Evolutionary conservation across 306 rosid genomes (phyloP).

Genomic region (Quercus alba): DNA sequence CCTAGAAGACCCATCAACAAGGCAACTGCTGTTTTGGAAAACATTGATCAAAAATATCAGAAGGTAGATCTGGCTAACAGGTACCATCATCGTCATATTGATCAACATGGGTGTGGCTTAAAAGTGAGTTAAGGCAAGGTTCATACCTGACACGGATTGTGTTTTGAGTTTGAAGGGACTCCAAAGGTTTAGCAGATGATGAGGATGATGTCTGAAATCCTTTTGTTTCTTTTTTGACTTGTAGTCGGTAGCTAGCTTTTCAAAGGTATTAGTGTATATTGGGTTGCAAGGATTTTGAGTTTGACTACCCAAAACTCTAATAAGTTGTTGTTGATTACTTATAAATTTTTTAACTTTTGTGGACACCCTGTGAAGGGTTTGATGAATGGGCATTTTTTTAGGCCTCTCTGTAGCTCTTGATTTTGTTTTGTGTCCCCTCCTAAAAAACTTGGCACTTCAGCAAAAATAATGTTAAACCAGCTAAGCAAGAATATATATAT

Average conservation of each 20-base stretch:
- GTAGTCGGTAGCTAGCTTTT: slow-evolving; percentile 6
- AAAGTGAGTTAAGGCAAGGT: not conserved
- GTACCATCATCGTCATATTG: no score
- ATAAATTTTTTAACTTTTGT: not conserved
- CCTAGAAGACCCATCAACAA: slow-evolving; percentile 69
- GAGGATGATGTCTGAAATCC: no score
- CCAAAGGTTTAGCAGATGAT: not conserved
- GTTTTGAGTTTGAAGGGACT: not conserved
- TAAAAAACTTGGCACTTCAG: not conserved
- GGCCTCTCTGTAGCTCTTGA: not conserved
- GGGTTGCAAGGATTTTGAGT: not conserved
- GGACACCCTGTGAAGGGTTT: slow-evolving; percentile 38
- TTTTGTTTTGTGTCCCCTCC: not conserved
- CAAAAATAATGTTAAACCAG: not conserved
- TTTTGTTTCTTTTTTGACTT: slow-evolving; percentile 18
- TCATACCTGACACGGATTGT: slow-evolving; percentile 17
- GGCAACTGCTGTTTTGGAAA: slow-evolving; percentile 48
- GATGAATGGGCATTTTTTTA: slow-evolving; percentile 30
- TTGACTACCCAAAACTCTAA: not conserved
- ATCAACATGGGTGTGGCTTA: no score
- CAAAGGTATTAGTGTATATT: not conserved
- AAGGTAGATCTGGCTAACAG: not conserved
- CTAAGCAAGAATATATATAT: not conserved
- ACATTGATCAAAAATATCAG: slow-evolving; percentile 30
- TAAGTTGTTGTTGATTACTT: slow-evolving; percentile 1